These are phyloP conservation scores for Sisymbrium altissimum DNA, from an alignment of 345 rosid genomes.

Conservation along the genomic window DNA sequence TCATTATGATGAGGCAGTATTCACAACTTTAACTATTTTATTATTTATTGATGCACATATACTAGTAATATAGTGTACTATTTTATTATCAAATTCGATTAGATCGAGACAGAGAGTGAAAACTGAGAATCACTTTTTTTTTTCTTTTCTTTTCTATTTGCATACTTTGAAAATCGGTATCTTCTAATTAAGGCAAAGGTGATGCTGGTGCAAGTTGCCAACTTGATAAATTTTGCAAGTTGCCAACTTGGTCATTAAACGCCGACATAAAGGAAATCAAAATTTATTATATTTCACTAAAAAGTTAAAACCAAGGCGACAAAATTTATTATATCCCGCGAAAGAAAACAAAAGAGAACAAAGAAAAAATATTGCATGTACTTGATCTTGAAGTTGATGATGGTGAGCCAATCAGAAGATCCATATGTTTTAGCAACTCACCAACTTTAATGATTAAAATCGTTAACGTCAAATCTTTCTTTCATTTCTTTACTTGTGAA, in stretches of 20 bases:
- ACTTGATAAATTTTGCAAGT: conserved; percentile 19
- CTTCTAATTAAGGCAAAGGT: conserved; percentile 29
- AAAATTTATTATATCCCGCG: not conserved
- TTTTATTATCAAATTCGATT: not conserved
- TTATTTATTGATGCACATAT: not conserved
- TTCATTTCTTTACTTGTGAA: not conserved
- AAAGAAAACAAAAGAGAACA: not conserved
- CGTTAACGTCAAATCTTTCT: conserved; percentile 27
- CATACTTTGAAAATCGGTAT: not conserved
- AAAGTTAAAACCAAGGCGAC: not conserved
- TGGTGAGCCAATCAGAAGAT: conserved; percentile 22
- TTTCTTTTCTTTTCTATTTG: not conserved
- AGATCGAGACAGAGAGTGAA: not conserved
- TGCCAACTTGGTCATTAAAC: conserved; percentile 33
- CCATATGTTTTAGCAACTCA: conserved; percentile 14
- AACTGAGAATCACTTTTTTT: not conserved
- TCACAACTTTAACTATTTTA: not conserved
- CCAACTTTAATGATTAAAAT: conserved; percentile 25
- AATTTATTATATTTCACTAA: not conserved
- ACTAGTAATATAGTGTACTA: not conserved
- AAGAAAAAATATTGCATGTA: not conserved
- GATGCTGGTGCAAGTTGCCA: conserved; percentile 19
- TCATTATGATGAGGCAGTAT: conserved; percentile 8
- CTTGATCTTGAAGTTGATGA: conserved; percentile 16
- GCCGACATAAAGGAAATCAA: conserved; percentile 6